Conservation (phyloP, 2,329 filamentous ascomycete genomes). For the Trichoderma lentiforme region DNA sequence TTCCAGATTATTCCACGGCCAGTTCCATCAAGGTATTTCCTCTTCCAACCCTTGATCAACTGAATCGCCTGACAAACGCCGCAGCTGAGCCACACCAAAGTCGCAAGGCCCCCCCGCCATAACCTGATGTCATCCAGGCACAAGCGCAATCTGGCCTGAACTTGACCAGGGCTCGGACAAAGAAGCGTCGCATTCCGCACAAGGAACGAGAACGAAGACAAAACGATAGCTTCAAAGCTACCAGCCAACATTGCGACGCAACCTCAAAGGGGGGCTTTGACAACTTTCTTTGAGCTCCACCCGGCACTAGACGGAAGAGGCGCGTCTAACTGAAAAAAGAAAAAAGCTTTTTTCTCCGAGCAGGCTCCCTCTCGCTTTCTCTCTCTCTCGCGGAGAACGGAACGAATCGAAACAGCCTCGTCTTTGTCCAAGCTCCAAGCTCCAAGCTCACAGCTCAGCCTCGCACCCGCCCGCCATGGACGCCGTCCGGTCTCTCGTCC, state of each 20-base stretch:
- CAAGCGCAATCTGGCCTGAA: conserved; percentile 20
- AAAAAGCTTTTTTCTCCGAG: not conserved
- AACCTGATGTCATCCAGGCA: conserved; percentile 19
- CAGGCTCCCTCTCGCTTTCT: not conserved
- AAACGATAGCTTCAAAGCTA: not conserved
- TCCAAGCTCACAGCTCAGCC: not conserved
- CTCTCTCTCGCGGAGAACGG: not conserved
- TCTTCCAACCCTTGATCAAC: not conserved
- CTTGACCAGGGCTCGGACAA: conserved; percentile 9
- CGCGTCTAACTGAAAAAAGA: not conserved
- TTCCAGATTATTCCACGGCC: not conserved
- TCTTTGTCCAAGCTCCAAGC: not conserved
- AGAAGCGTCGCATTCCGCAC: conserved; percentile 4
- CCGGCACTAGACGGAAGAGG: not conserved
- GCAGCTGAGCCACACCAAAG: not conserved
- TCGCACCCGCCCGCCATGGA: conserved; percentile 48
- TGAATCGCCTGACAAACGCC: not conserved
- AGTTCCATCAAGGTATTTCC: not conserved
- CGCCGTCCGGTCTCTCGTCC: conserved; percentile 56
- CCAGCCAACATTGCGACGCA: not conserved
- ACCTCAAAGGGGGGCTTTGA: not conserved
- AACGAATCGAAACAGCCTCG: not conserved
- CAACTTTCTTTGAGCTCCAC: not conserved
- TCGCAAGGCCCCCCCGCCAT: not conserved
- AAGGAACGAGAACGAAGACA: not conserved